Evolutionary conservation across 192 early-diverging fungal species (phyloP).

Genomic region (Geranomyces michiganensis): DNA sequence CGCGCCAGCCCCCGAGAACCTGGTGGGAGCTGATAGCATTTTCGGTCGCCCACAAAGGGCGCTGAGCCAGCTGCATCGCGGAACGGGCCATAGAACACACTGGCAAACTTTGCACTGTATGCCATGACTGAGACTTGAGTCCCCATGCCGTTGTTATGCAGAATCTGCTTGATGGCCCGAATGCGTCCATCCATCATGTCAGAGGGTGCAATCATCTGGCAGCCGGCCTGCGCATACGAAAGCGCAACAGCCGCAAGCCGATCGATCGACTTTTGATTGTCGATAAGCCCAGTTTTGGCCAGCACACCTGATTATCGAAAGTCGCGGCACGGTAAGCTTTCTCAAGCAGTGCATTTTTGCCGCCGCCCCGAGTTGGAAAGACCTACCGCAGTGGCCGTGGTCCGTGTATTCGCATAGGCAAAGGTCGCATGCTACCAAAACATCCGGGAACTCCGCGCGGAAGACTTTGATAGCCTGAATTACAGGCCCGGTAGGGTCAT

Average conservation of each 20-base stretch:
- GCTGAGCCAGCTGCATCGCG: slow-evolving; percentile 93
- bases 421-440: slow-evolving; percentile 91
- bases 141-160: slow-evolving; percentile 73
- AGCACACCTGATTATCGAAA: slow-evolving; percentile 23
- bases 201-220: slow-evolving; percentile 88
- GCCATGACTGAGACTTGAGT: slow-evolving; percentile 87
- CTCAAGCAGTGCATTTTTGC: not conserved
- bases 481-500: slow-evolving; percentile 80
- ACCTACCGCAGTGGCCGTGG: slow-evolving; percentile 93
- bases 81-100: slow-evolving; percentile 96
- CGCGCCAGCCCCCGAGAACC: slow-evolving; percentile 87
- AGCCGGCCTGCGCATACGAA: slow-evolving; percentile 88
- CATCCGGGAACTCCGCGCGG: slow-evolving; percentile 71
- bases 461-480: slow-evolving; percentile 82
- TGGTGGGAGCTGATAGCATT: slow-evolving; percentile 92
- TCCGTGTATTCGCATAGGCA: slow-evolving; percentile 95
- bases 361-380: not conserved
- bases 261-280: slow-evolving; percentile 77
- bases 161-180: slow-evolving; percentile 83
- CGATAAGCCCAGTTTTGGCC: slow-evolving; percentile 71
- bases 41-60: slow-evolving; percentile 88
- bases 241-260: slow-evolving; percentile 84
- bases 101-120: slow-evolving; percentile 98
- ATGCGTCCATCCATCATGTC: slow-evolving; percentile 99
- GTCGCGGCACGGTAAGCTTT: not conserved